Base-by-base conservation (phyloP, 1,284 basidiomycete species). In the Leccinum fallax region DNA sequence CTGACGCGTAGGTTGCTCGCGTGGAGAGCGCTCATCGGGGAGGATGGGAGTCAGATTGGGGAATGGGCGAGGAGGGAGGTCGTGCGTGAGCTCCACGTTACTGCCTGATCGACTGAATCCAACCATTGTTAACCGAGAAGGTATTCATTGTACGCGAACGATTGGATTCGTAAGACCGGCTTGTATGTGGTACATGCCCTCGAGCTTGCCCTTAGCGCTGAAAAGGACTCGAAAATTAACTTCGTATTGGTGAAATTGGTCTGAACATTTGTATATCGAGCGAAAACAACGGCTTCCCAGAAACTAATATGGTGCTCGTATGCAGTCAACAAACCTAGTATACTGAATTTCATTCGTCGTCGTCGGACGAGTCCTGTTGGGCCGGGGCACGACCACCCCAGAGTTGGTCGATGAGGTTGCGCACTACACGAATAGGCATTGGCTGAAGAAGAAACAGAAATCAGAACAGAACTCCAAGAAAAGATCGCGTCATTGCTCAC, bases 381-480 rank as follows among this genome's bases (percentile, higher is more conserved):
- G 71, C 66, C 2, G 68, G 74, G 1, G 69, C 40, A 43, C 38
- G 64, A 10, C 80, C 76, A 38, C 88, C 85, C 85, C 86, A 90
- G 66, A 91, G 81, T 8, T 86, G 77, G 61, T 81, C 82, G 55
- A 90, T 67, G 11, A 90, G 72, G 67, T 85, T 87, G 13, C 85
- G 80, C 16, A 90, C 72, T n/a, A 88, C 70, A 5, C 87, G 83
- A 34, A 85, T 74, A 7, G 87, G 87, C 67, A 90, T 75, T 6
- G 85, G 80, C 88, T 90, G 65, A 26, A 57, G 55, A 38, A 43
- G 43, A 56, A 51, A n/a, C 26, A 11, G 43, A 21, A 30, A 43
- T 43, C 4, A 43, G 16, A 9, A 43, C 40, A 43, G 9, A n/a
- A 43, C 40, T 43, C 40, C 40, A n/a, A 2, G 16, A 43, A 43